A percentile compares a stretch with the other conserved stretches of the same genome.
Conservation (phyloP, 306 rosid genomes). For the Lablab purpureus region DNA sequence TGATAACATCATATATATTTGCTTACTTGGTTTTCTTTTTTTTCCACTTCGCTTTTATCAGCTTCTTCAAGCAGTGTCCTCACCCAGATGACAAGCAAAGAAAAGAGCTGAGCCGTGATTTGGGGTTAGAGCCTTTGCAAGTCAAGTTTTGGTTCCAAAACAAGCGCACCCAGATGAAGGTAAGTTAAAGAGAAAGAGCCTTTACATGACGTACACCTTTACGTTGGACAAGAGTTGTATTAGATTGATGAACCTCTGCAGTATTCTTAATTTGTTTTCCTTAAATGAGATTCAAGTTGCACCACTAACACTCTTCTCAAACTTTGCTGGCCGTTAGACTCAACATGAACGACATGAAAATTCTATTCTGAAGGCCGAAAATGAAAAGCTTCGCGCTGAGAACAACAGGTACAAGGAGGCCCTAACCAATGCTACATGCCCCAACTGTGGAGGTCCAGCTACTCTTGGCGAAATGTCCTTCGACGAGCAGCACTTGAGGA, state of each 20-base stretch:
- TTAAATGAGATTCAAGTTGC: neutral
- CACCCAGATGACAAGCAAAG: slow-evolving; percentile 97
- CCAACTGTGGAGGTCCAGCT: slow-evolving; percentile 84
- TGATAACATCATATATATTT: neutral
- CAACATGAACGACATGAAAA: slow-evolving; percentile 86
- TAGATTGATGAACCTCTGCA: no score
- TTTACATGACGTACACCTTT: neutral
- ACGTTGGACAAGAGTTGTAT: neutral
- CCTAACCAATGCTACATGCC: slow-evolving; percentile 74
- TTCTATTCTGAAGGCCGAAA: slow-evolving; percentile 67
- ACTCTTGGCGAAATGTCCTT: slow-evolving; percentile 87
- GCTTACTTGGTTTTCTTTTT: neutral
- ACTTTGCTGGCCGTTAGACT: slow-evolving; percentile 50
- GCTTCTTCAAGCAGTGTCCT: slow-evolving; percentile 91
- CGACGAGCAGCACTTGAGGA: slow-evolving; percentile 85
- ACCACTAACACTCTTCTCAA: neutral
- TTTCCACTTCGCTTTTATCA: slow-evolving; percentile 32
- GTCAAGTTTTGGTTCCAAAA: slow-evolving; percentile 98
- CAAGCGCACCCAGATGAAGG: slow-evolving; percentile 91
- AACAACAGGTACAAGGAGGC: slow-evolving; percentile 83
- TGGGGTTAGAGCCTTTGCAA: slow-evolving; percentile 86
- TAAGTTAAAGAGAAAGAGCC: slow-evolving; percentile 3
- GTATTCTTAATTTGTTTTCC: no score
- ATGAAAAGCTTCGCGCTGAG: slow-evolving; percentile 81
- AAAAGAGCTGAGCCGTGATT: slow-evolving; percentile 77